Conservation (phyloP, 1,139 yeast genomes). For the Pichia sorboxylosa region DNA sequence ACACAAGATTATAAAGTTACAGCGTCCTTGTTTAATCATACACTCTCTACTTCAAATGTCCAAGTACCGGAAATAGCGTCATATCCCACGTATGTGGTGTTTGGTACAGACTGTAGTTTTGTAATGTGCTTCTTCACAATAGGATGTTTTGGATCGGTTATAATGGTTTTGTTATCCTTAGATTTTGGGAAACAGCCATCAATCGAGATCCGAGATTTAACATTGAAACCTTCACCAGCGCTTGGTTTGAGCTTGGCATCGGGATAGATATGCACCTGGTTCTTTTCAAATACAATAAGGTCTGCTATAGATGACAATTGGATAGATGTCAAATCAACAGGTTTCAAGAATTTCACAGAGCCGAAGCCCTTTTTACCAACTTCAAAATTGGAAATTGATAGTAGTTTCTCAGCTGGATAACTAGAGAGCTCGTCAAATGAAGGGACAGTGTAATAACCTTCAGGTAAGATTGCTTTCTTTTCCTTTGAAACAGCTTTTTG, state of each 20-base stretch:
- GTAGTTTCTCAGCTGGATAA: slow-evolving; percentile 51
- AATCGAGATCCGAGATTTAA: slow-evolving; percentile 60
- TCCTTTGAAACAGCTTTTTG: background rate
- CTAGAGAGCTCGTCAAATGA: slow-evolving; percentile 48
- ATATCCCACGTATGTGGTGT: slow-evolving; percentile 58
- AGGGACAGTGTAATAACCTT: slow-evolving; percentile 87
- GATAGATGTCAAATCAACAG: slow-evolving; percentile 71
- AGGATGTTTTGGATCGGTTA: slow-evolving; percentile 70
- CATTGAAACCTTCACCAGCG: slow-evolving; percentile 73
- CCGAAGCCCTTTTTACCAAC: slow-evolving; percentile 82
- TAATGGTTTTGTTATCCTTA: slow-evolving; percentile 60
- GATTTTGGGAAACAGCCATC: slow-evolving; percentile 71
- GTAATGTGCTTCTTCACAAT: slow-evolving; percentile 58
- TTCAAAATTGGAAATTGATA: slow-evolving; percentile 50
- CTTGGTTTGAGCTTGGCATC: slow-evolving; percentile 50
- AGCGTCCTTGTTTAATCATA: too few species aligned
- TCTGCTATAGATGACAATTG: slow-evolving; percentile 57
- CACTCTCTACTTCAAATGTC: slow-evolving; percentile 59
- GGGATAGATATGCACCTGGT: slow-evolving; percentile 65
- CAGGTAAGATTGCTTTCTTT: slow-evolving; percentile 25
- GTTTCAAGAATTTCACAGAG: slow-evolving; percentile 57
- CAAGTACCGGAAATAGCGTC: slow-evolving; percentile 75
- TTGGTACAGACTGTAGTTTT: slow-evolving; percentile 49
- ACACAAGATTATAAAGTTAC: too few species aligned
- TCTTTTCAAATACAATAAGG: slow-evolving; percentile 49